Evolutionary conservation across 768 basidiomycete species (phyloP), one percentile per base, ranked within the genome.

Genomic region (Mrakia gelida): DNA sequence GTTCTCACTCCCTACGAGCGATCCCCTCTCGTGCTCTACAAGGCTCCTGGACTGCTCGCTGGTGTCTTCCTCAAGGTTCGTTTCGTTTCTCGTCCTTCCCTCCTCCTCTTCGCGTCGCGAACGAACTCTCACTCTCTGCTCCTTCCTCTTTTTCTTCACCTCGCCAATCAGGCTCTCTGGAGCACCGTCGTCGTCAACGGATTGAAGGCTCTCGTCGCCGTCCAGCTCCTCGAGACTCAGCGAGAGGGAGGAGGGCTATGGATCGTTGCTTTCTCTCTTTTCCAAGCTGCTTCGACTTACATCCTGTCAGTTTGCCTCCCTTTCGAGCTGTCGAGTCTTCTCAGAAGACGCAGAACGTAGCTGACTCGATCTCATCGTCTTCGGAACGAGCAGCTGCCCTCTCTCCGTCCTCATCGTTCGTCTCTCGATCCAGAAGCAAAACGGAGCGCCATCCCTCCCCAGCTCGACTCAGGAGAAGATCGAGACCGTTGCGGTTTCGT

Each of bases 361-460:
- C 28, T 65, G 63, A 30, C 63, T 65, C 16, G 21, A 10, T 32
- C 4, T 18, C 30, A 38, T 65, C 10, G 18, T 7, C n/a, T 38
- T 26, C 9, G 5, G 15, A 9, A 16, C 23, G 3, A 26, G 16
- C 67, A 70, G 67, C 67, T 70, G 38, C 67, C 67, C 67, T 38
- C 67, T 70, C 18, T 43, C 34, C 18, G 38, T 43, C 21, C 41
- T 70, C 67, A n/a, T 70, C 67, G 67, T 70, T 41, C 67, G 67
- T 8, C 67, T 70, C 2, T 70, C 67, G 9, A 34, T 70, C 23
- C 67, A 70, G 67, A 41, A n/a, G 38, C 67, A 70, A 41, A 38
- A 43, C 34, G 67, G 67, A 6, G 45, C 41, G 18, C 67, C 67
- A 4, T 21, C 67, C 67, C 67, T 70, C 23, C 67, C 67, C 34